phyloP scores from a whole-genome alignment of 352 stramenopile species.

The Globisporangium perplexum region DNA sequence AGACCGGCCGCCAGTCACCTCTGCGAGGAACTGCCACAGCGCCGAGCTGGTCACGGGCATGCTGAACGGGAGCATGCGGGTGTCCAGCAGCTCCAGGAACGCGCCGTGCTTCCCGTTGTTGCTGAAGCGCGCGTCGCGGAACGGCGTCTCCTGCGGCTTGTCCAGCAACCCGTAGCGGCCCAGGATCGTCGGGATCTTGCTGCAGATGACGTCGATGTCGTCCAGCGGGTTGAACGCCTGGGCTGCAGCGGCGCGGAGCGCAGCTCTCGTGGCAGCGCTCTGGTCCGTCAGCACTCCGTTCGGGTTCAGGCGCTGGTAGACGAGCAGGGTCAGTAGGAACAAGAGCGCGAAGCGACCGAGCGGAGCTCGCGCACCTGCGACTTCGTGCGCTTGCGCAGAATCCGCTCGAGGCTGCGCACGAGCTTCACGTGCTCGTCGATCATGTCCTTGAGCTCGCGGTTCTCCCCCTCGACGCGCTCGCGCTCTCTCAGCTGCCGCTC shows the following conservation, averaged over 20 bases:
- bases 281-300: slow-evolving; percentile 9
- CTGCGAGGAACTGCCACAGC: slow-evolving; percentile 11
- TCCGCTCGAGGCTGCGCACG: slow-evolving; percentile 10
- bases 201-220: slow-evolving; percentile 6
- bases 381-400: slow-evolving; percentile 7
- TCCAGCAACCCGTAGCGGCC: slow-evolving; percentile 5
- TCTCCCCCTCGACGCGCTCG: slow-evolving; percentile 8
- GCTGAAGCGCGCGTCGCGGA: slow-evolving; percentile 3
- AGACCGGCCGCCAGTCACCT: slow-evolving; percentile 2
- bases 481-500: slow-evolving; percentile 10
- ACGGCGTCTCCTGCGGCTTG: slow-evolving; percentile 1
- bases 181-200: too few relatives aligned
- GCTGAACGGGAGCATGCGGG: slow-evolving; percentile 10
- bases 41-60: slow-evolving; percentile 6
- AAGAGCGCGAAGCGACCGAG: too few relatives aligned
- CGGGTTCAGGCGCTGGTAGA: slow-evolving; percentile 1
- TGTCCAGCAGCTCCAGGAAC: slow-evolving; percentile 10
- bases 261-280: neutral
- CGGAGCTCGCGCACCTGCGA: neutral
- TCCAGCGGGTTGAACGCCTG: too few relatives aligned
- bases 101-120: neutral
- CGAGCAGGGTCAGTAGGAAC: neutral
- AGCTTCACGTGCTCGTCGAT: slow-evolving; percentile 13
- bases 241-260: too few relatives aligned
- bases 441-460: slow-evolving; percentile 10